A percentile compares a stretch with the other conserved stretches of the same genome.
Evolutionary conservation across 805 yeast genomes (phyloP).

Genomic region (Starmerella stellata): DNA sequence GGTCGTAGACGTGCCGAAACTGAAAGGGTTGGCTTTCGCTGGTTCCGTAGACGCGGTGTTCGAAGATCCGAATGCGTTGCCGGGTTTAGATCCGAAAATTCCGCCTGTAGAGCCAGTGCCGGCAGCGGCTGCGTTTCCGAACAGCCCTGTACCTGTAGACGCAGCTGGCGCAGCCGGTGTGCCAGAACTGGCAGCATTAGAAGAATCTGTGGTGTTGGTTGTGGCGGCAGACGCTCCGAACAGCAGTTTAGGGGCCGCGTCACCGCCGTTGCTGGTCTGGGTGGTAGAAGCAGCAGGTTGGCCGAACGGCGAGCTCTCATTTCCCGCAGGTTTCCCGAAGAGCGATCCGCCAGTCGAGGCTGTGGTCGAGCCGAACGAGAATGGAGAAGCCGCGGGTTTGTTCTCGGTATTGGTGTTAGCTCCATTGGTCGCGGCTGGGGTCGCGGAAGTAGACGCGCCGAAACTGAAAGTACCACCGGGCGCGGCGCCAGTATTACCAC

Average conservation of each 20-base stretch:
- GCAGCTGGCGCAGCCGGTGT: no score
- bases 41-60: no score
- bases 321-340: background rate
- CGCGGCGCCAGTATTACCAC: background rate
- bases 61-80: no score
- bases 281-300: background rate
- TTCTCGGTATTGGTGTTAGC: background rate
- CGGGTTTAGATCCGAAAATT: background rate
- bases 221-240: no score
- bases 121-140: background rate
- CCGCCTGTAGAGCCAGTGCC: background rate
- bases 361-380: no score
- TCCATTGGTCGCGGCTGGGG: background rate
- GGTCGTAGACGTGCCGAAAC: no score
- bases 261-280: no score
- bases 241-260: no score
- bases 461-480: background rate
- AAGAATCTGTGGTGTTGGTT: no score
- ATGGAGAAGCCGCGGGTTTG: background rate
- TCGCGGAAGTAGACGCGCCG: background rate
- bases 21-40: no score
- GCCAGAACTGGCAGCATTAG: no score
- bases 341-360: conserved; percentile 1
- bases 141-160: background rate
- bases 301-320: background rate